Evolutionary conservation across 2,329 filamentous ascomycete genomes (phyloP), one percentile per base, ranked within the genome.

Genomic region (Diaporthe sp.): DNA sequence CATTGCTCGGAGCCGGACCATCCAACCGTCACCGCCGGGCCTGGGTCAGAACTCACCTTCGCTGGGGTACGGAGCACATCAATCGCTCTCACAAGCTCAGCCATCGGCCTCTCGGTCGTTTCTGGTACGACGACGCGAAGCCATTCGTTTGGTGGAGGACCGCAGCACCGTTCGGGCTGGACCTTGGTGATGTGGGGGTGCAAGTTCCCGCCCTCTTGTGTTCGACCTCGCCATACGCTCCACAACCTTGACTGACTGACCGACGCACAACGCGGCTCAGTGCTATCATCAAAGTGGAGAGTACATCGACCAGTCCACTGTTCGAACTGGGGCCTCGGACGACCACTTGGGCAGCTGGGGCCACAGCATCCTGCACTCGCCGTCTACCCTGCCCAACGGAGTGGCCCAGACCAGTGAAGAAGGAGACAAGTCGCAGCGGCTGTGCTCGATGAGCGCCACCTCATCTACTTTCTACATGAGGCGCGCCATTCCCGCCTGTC

Each of bases 1-100:
- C 34, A 65, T 55, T 44, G 25, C 37, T 73, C 57, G 58, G 71
- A 72, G 47, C 57, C 49, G 65, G 65, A 60, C 31, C 61, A 53
- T 73, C 44, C 75, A 74, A 53, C 65, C 72, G 72, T 72, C 71
- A 60, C 49, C 31, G 61, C 65, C 37, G 31, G 63, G 39, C 53
- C 60, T 74, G 63, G 49, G 17, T 42, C 58, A 60, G 47, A 63
- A 61, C 37, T 72, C 57, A 53, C 15, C 42, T 12, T 61, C n/a
- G 34, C 4, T 25, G 34, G 49, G 58, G 57, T 61, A 42, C 31
- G 31, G n/a, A 25, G 55, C 49, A 51, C 44, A 49, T 28, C 37
- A 20, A 10, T 31, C 47, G 60, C 25, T 47, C 20, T 37, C 39
- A 53, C 44, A 49, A 4, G 25, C 31, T 53, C 65, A 53, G 37